Evolutionary conservation across 2,329 filamentous ascomycete genomes (phyloP).

Genomic region (Nemania serpens): DNA sequence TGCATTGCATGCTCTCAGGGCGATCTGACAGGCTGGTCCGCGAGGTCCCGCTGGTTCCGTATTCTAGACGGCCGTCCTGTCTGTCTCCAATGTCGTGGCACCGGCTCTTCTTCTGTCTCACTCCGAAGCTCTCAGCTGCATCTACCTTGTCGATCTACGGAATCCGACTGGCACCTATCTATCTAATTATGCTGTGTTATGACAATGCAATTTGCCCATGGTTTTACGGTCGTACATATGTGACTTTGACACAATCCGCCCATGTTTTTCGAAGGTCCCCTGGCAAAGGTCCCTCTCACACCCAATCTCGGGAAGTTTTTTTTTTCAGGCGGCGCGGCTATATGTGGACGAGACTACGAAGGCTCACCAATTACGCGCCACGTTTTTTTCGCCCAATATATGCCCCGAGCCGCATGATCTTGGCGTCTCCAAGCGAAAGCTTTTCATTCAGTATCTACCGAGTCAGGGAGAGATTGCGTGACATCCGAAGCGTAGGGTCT

Average conservation of each 20-base stretch:
- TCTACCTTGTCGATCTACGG: background rate
- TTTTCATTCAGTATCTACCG: constrained; percentile 17
- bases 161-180: background rate
- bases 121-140: constrained; percentile 10
- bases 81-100: constrained; percentile 12
- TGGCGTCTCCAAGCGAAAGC: constrained; percentile 23
- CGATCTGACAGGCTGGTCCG: constrained; percentile 6
- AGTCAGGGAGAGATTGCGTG: constrained; percentile 4
- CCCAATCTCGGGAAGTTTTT: background rate
- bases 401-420: constrained; percentile 21
- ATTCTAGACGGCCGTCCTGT: constrained; percentile 1
- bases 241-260: background rate
- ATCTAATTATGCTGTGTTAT: background rate
- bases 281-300: background rate
- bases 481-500: constrained; percentile 13
- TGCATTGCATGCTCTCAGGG: constrained; percentile 17
- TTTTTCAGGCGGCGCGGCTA: background rate
- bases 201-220: background rate
- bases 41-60: constrained; percentile 25
- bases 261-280: background rate
- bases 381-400: constrained; percentile 2
- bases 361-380: constrained; percentile 9
- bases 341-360: constrained; percentile 8
- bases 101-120: constrained; percentile 2
- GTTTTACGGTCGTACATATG: background rate